phyloP scores from a whole-genome alignment of 257 asterid species.

The Solanum commersonii region DNA sequence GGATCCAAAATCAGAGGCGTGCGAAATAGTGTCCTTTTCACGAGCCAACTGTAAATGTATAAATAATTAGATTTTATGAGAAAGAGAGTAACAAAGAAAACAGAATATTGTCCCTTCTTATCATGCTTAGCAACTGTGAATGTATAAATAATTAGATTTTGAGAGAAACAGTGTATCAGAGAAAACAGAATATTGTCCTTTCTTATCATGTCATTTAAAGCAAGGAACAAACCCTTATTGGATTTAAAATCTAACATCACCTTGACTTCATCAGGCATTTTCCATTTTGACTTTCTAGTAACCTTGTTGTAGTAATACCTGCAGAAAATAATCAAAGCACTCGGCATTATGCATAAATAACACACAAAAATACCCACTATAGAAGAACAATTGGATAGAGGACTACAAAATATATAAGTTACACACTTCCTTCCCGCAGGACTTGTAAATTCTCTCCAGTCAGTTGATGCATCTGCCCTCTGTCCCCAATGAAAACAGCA shows the following conservation, averaged over 20 bases:
- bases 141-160: not conserved
- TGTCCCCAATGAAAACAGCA: slow-evolving; percentile 28
- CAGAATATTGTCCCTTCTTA: not conserved
- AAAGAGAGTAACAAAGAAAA: slow-evolving; percentile 5
- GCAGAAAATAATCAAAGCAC: slow-evolving; percentile 5
- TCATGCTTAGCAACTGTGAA: slow-evolving; percentile 25
- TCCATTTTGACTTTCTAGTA: slow-evolving; percentile 69
- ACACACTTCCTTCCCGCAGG: slow-evolving; percentile 76
- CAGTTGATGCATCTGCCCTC: slow-evolving; percentile 96
- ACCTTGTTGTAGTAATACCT: slow-evolving; percentile 73
- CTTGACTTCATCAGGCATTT: slow-evolving; percentile 83
- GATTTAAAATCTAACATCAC: slow-evolving; percentile 27
- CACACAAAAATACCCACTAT: not conserved
- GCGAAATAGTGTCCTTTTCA: slow-evolving; percentile 27
- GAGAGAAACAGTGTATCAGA: slow-evolving; percentile 6
- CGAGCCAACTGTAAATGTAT: slow-evolving; percentile 35
- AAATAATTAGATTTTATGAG: not conserved
- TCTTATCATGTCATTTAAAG: not conserved
- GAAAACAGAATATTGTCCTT: not conserved
- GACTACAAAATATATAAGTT: not conserved
- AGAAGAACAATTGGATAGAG: not conserved
- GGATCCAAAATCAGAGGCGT: slow-evolving; percentile 26
- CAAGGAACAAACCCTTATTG: slow-evolving; percentile 1
- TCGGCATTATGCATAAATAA: not conserved
- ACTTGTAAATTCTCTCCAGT: slow-evolving; percentile 75